Conservation (phyloP, 176 grass and related monocot species). For the Dactylis glomerata region DNA sequence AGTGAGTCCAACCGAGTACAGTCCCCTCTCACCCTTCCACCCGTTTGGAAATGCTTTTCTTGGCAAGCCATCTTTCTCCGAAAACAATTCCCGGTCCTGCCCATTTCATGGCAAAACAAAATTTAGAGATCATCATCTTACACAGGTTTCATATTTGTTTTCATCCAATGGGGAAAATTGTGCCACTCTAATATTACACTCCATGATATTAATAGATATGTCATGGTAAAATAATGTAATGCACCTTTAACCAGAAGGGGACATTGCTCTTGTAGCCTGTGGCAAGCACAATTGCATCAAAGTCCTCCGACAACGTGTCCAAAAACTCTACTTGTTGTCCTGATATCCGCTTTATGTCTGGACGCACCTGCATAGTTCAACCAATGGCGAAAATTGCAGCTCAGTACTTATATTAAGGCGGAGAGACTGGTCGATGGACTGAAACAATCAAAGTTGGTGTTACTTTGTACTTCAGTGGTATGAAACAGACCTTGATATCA, state of each 20-base stretch:
- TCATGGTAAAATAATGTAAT: not conserved
- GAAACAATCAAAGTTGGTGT: not conserved
- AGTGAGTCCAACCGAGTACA: constrained; percentile 86
- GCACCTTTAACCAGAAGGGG: constrained; percentile 84
- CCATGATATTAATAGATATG: not conserved
- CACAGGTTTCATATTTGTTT: not conserved
- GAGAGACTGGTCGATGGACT: constrained; percentile 1
- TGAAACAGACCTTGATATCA: constrained; percentile 67
- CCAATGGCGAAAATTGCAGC: constrained; percentile 13
- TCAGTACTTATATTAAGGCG: not conserved
- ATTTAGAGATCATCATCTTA: constrained; percentile 15
- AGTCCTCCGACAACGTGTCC: constrained; percentile 49
- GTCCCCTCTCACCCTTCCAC: constrained; percentile 75
- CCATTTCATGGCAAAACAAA: not conserved
- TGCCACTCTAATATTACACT: not conserved
- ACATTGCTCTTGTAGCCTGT: constrained; percentile 97
- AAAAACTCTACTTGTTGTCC: constrained; percentile 56
- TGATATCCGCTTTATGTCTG: constrained; percentile 45
- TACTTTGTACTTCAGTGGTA: constrained; percentile 22
- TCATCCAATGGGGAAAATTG: not conserved
- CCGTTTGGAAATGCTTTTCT: constrained; percentile 76
- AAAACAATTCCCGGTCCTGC: constrained; percentile 83
- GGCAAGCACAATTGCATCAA: constrained; percentile 68
- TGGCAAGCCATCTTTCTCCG: constrained; percentile 81
- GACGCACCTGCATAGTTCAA: constrained; percentile 58